Evolutionary conservation across 495 filamentous ascomycete genomes (phyloP).

Genomic region (Annulohypoxylon maeteangense): DNA sequence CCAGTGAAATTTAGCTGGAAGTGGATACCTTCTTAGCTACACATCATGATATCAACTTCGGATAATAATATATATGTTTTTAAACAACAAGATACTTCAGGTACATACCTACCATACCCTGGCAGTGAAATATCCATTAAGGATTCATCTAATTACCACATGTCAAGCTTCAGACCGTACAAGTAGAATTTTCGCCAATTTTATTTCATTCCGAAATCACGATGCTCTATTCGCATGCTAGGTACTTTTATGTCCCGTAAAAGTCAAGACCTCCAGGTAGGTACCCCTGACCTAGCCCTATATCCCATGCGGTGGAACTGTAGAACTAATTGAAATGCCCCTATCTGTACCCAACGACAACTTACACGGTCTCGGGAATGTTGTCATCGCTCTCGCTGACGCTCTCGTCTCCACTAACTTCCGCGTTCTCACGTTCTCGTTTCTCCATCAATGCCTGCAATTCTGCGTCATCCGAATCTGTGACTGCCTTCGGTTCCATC

Average conservation of each 20-base stretch:
- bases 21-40: background rate
- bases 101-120: too few relatives aligned
- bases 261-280: slow-evolving; percentile 40
- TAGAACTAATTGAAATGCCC: slow-evolving; percentile 21
- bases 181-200: slow-evolving; percentile 11
- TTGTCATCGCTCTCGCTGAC: slow-evolving; percentile 91
- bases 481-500: slow-evolving; percentile 99
- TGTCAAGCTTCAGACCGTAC: background rate
- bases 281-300: slow-evolving; percentile 37
- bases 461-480: slow-evolving; percentile 96
- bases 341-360: background rate
- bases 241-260: slow-evolving; percentile 42
- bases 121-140: background rate
- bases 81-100: background rate
- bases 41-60: background rate
- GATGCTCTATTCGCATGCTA: slow-evolving; percentile 44
- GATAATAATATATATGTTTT: slow-evolving; percentile 12
- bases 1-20: background rate
- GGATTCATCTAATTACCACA: background rate
- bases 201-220: slow-evolving; percentile 27
- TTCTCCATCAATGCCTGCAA: slow-evolving; percentile 99
- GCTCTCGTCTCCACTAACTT: slow-evolving; percentile 96
- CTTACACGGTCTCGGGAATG: slow-evolving; percentile 60
- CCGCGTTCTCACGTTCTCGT: slow-evolving; percentile 95
- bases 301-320: slow-evolving; percentile 31